phyloP scores from a whole-genome alignment of 768 basidiomycete genomes.

The Tephrocybe sp. region DNA sequence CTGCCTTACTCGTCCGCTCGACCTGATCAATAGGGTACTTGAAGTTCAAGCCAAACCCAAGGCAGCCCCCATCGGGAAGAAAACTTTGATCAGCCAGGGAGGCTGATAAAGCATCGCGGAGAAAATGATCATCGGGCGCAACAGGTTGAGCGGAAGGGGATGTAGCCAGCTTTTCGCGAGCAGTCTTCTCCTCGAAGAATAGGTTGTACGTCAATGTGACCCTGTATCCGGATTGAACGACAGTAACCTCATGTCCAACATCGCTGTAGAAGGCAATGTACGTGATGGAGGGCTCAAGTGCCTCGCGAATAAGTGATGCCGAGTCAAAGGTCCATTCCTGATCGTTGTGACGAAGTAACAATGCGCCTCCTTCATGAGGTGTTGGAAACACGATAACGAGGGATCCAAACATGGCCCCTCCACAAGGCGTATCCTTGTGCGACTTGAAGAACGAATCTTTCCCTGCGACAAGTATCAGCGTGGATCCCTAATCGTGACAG shows the following conservation, averaged over 20 bases:
- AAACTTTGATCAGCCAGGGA: conserved; percentile 32
- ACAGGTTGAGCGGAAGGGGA: conserved; percentile 4
- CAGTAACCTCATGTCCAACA: conserved; percentile 40
- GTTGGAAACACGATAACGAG: conserved; percentile 51
- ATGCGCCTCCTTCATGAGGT: conserved; percentile 42
- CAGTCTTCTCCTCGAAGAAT: conserved; percentile 20
- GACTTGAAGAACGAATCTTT: conserved; percentile 48
- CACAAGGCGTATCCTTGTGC: conserved; percentile 49
- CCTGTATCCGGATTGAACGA: conserved; percentile 34
- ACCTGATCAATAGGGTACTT: conserved; percentile 31
- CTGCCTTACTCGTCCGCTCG: background rate
- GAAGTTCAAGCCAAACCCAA: conserved; percentile 41
- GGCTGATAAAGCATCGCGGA: conserved; percentile 13
- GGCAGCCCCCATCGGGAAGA: conserved; percentile 36
- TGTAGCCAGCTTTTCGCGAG: background rate
- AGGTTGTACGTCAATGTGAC: conserved; percentile 44
- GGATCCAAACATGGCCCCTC: conserved; percentile 47
- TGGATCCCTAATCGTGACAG: background rate
- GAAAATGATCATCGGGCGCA: conserved; percentile 7
- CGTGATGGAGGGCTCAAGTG: conserved; percentile 23
- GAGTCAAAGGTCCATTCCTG: conserved; percentile 23
- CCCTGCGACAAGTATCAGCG: conserved; percentile 24
- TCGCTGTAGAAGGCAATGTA: conserved; percentile 38
- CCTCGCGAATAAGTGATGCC: conserved; percentile 6
- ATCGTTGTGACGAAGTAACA: conserved; percentile 33